These are phyloP conservation scores for Verticillium dahliae DNA, from an alignment of 2,329 filamentous ascomycete species.

Conservation along the genomic window DNA sequence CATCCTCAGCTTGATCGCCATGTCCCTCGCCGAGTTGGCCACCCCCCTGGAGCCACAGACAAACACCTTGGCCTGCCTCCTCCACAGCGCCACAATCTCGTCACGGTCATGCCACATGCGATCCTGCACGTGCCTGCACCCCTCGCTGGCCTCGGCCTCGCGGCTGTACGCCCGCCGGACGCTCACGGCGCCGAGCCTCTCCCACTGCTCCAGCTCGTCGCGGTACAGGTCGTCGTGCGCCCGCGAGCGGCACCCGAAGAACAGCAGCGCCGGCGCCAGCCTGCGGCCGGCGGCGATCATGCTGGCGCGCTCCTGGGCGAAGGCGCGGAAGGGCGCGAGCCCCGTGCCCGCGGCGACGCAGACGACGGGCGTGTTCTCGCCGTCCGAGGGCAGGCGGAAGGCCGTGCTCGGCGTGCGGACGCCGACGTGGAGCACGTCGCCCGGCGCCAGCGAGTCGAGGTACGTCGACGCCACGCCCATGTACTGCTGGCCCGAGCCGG, in stretches of 20 bases:
- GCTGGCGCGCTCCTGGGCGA: constrained; percentile 18
- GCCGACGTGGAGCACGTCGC: constrained; percentile 43
- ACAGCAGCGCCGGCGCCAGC: constrained; percentile 34
- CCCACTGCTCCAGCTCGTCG: constrained; percentile 38
- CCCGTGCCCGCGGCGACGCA: constrained; percentile 35
- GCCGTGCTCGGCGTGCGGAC: constrained; percentile 30
- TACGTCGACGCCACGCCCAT: constrained; percentile 57
- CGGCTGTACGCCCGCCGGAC: constrained; percentile 51
- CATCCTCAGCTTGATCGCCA: constrained; percentile 11
- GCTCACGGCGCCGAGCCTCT: constrained; percentile 39
- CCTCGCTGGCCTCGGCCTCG: constrained; percentile 32
- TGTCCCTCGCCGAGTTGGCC: constrained; percentile 31
- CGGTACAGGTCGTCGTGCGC: constrained; percentile 38
- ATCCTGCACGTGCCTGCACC: constrained; percentile 42
- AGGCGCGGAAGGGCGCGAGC: constrained; percentile 20
- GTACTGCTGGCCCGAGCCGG: constrained; percentile 38
- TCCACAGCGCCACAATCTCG: constrained; percentile 26
- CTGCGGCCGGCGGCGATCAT: constrained; percentile 36
- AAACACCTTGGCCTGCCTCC: constrained; percentile 42
- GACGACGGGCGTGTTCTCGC: constrained; percentile 30
- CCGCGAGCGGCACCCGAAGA: constrained; percentile 38
- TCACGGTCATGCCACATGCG: constrained; percentile 25
- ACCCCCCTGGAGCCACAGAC: constrained; percentile 51
- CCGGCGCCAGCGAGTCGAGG: constrained; percentile 39
- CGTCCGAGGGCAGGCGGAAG: constrained; percentile 35